phyloP scores from a whole-genome alignment of 495 filamentous ascomycete species.

The Aspergillus incahuasiensis region DNA sequence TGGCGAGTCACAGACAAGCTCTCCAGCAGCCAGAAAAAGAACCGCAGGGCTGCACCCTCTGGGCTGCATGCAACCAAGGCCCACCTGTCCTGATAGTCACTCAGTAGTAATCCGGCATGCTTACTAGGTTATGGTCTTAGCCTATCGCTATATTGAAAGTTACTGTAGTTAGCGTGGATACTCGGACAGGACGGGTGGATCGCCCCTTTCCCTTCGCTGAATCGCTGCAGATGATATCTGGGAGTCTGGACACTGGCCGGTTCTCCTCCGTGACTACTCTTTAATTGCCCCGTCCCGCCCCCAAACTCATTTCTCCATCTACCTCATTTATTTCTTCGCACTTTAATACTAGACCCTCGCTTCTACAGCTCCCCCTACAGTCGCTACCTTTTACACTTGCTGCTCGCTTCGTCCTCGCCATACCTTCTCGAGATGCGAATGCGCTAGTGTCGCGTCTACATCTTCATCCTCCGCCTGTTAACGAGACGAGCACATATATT shows the following conservation, averaged over 20 bases:
- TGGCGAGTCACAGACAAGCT: not conserved
- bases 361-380: not conserved
- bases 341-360: not conserved
- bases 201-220: not conserved
- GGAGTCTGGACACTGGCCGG: not conserved
- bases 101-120: too few relatives aligned
- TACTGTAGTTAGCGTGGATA: too few relatives aligned
- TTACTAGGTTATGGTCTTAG: too few relatives aligned
- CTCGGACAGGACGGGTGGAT: not conserved
- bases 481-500: not conserved
- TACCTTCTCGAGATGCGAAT: conserved; percentile 19
- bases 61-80: too few relatives aligned
- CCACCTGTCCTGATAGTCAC: too few relatives aligned
- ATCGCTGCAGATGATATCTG: not conserved
- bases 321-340: not conserved
- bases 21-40: not conserved
- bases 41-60: too few relatives aligned
- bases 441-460: conserved; percentile 15
- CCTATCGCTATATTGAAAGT: too few relatives aligned
- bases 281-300: not conserved
- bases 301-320: not conserved
- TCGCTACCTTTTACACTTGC: not conserved
- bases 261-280: conserved; percentile 1
- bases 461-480: not conserved
- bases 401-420: not conserved